Evolutionary conservation across 2,329 filamentous ascomycete genomes (phyloP), one percentile per base, ranked within the genome.

Genomic region (Endoconidiophora polonica): DNA sequence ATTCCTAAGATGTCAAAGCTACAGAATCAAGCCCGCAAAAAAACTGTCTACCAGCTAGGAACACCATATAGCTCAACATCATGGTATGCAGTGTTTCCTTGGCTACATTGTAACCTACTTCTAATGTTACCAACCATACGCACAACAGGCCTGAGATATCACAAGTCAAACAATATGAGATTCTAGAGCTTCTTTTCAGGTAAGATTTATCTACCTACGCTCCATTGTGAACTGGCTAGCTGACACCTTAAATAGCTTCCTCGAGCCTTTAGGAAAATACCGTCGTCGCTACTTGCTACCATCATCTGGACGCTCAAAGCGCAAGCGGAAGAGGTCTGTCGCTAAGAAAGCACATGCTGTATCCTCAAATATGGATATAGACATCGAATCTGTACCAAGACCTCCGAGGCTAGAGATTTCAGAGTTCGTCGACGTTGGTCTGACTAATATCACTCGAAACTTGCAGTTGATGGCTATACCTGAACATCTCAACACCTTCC

Each of bases 111-210:
- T 44, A 18, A 18, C 16, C 16, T 2, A 29, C 9, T 22, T n/a
- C 43, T 45, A 49, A 46, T 43, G 24, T 18, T 46, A 24, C 14
- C 9, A 20, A 23, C 10, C 48, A 44, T 38, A 44, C 14, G 18
- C n/a, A 16, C 5, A 2, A 4, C 45, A 86, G 81, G 79, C 81
- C 81, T 5, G 62, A 69, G 40, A 69, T 83, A 41, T 66, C 68
- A 2, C 59, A 64, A 16, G 66, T 75, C 45, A 69, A 83, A 48
- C 78, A 83, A 61, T 72, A 79, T 47, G 68, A 70, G 3, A 79
- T 84, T 37, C 59, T 84, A 7, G 78, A 83, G 55, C 66, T 86
- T 45, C 67, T 84, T 4, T 82, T 75, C 72, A 73, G 68, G 81
- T 83, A 69, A 57, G 47, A 43, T 7, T 7, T 7, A 10, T 42